Base-by-base conservation (phyloP, 2,329 filamentous ascomycete genomes). In the Xenoacremonium recifei region DNA sequence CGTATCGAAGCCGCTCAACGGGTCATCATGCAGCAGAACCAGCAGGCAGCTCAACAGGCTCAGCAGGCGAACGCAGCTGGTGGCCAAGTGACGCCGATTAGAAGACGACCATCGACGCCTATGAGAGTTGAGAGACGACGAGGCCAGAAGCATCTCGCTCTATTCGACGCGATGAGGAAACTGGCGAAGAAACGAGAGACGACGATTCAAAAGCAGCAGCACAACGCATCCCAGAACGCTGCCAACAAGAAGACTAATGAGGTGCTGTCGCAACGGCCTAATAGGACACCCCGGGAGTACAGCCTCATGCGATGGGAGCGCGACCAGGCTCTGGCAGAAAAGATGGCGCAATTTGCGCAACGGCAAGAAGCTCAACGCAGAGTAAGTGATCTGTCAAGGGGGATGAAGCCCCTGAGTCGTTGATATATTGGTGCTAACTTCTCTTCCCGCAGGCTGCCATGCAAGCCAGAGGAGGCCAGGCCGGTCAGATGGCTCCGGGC, bases 151-250 rank as follows among this genome's bases (percentile, higher is more conserved):
- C 89, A 96, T 59, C 72, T 97, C 43, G 87, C 87, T 34, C 76
- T 97, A 57, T 84, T 99, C 53, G 92, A 97, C 66, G 88, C 88
- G 3, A 96, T 97, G 89, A 82, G 91, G 31, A 99, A 97, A 63
- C 67, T 96, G 35, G 91, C 91, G 1, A 95, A 96, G 73, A 97
- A 96, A 68, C 82, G 92, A 19, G 93, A 99, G 67, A 86, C 87
- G 10, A 77, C 81, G 19, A 72, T 82, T 20, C 89, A 93, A 61
- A 97, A 97, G 70, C 88, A 93, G 61, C 87, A 92, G 59, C 89
- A 96, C 61, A 88, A 95, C 58, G 78, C 82, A 45, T 80, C 84
- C 10, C 79, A 80, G 48, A 80, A 89, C 42, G 88, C 89, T 36
- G 86, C 87, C 21, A 82, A 89, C 64, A 84, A 93, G 40, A 96